phyloP scores from a whole-genome alignment of 139 green algal species.

The Dunaliella primolecta region DNA sequence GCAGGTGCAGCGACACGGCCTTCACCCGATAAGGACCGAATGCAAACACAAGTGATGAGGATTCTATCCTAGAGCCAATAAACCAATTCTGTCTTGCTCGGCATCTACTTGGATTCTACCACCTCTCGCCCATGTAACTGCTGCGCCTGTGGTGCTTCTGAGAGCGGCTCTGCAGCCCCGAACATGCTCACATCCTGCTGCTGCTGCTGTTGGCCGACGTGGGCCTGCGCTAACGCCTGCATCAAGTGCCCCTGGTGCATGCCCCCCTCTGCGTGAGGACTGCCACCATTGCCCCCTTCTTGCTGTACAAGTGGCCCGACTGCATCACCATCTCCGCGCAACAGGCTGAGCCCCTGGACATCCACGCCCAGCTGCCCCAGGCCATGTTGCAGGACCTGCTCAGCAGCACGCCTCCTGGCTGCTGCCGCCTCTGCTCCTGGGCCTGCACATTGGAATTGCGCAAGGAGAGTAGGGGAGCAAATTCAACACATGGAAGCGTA shows the following conservation, averaged over 20 bases:
- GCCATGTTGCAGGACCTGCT: not conserved
- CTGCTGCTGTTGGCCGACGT: not conserved
- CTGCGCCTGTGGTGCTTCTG: too few species aligned
- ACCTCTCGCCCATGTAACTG: not conserved
- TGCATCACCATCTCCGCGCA: not conserved
- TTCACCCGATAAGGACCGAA: too few species aligned
- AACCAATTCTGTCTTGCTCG: too few species aligned
- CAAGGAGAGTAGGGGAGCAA: too few species aligned
- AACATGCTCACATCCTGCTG: not conserved
- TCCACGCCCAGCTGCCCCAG: not conserved
- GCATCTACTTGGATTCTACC: not conserved
- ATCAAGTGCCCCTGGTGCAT: not conserved
- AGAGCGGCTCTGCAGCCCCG: not conserved
- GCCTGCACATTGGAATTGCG: too few species aligned
- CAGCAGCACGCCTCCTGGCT: not conserved
- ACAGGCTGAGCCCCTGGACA: not conserved
- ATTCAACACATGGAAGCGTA: too few species aligned
- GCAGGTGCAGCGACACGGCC: too few species aligned
- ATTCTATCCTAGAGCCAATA: too few species aligned
- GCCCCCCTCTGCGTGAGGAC: too few species aligned
- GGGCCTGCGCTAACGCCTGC: not conserved
- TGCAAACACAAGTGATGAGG: too few species aligned
- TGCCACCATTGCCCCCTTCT: not conserved
- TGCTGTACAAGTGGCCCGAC: not conserved
- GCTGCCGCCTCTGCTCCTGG: not conserved